Base-by-base conservation (phyloP, 2,329 filamentous ascomycete genomes). In the Cladorrhinum sp. region DNA sequence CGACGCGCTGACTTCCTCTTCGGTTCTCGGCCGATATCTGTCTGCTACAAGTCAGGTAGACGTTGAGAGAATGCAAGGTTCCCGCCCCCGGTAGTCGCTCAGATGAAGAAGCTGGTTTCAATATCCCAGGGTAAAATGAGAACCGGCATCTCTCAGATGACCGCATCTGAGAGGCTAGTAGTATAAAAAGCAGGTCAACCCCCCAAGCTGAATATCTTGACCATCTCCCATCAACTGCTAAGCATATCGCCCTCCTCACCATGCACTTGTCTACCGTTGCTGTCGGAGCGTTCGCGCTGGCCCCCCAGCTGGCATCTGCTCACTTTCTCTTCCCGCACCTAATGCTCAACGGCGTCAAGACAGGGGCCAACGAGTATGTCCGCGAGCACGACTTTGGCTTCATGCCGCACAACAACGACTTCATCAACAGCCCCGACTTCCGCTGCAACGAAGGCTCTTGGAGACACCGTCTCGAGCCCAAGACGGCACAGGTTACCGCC, bases 361-460 rank as follows among this genome's bases (percentile, higher is more conserved):
- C 59, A 6, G 33, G 60, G 3, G 55, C 65, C 16, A 63, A 56
- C 50, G 54, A 66, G 50, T 72, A 68, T 65, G 65, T 72, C 46
- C 69, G 70, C 50, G 61, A 66, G 39, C 63, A 64, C 55, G 60
- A 62, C 52, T 58, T 56, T 52, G 60, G 60, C 54, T 68, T 66
- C 60, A 69, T 68, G 18, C 55, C 62, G 23, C 68, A 65, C 53
- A 64, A 62, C 53, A 69, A 66, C 64, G 69, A 71, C 54, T 70
- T 64, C 16, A 70, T 71, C 67, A 70, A 70, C 55, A 18, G 12
- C 9, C 60, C 52, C 23, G 70, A 72, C 56, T 65, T 68, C 48
- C 66, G 68, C 39, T 72, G 70, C 67, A 72, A 72, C 63, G 65
- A 71, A 61, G 70, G 70, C 33, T 70, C 67, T 56, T 69, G 68